Percentiles rank a stretch among this genome's conserved stretches.
Conservation (phyloP, 2,329 filamentous ascomycete species). For the Ampelomyces quisqualis region DNA sequence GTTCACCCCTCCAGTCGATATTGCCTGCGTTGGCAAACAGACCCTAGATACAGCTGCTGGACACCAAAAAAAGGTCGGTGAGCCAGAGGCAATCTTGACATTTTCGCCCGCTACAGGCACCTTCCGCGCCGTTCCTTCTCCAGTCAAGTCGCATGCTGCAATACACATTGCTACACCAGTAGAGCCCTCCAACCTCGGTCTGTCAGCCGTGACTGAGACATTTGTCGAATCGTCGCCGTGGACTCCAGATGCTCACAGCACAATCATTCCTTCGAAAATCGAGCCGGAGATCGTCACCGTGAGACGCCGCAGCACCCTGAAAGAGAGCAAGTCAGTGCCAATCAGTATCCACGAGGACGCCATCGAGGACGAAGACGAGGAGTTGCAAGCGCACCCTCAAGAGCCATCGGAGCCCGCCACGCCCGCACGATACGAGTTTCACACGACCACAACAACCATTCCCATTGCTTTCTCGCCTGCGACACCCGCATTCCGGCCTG, state of each 20-base stretch:
- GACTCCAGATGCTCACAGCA: constrained; percentile 26
- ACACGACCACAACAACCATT: constrained; percentile 51
- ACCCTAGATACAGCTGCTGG: neutral
- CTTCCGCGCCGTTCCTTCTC: constrained; percentile 39
- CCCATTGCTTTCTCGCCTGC: constrained; percentile 50
- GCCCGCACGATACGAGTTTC: constrained; percentile 41
- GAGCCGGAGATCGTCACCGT: constrained; percentile 1
- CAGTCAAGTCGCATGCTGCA: constrained; percentile 23
- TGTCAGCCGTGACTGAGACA: constrained; percentile 20
- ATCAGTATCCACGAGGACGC: constrained; percentile 39
- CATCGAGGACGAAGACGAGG: constrained; percentile 34
- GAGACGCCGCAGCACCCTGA: constrained; percentile 5
- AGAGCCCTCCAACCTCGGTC: constrained; percentile 15
- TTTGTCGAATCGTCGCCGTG: constrained; percentile 23
- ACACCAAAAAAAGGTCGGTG: constrained; percentile 6
- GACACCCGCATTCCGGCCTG: constrained; percentile 36
- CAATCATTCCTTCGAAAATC: constrained; percentile 14
- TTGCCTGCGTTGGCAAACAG: neutral
- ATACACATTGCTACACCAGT: constrained; percentile 9
- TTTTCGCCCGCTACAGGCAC: constrained; percentile 45
- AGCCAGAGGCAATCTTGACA: constrained; percentile 25
- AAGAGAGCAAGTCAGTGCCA: constrained; percentile 18
- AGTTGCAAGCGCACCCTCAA: constrained; percentile 25
- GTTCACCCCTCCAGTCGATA: constrained; percentile 25
- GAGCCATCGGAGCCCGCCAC: constrained; percentile 31